Conservation (phyloP, 805 yeast species). For the Myxozyma lipomycoides region DNA sequence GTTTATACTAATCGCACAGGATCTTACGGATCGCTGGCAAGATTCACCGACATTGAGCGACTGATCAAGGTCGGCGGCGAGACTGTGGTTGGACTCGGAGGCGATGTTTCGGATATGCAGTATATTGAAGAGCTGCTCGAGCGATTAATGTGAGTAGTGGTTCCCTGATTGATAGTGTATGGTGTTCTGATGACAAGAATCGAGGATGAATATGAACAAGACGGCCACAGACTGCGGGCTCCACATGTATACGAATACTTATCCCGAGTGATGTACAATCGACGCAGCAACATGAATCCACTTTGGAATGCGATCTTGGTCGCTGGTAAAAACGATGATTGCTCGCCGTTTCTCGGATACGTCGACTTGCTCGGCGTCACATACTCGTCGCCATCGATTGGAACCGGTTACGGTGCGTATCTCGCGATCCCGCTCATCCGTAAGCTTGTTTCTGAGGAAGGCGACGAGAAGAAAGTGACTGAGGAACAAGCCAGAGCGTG, state of each 20-base stretch:
- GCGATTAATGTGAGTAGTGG: slow-evolving; percentile 55
- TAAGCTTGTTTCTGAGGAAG: slow-evolving; percentile 58
- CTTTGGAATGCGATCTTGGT: slow-evolving; percentile 92
- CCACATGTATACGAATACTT: slow-evolving; percentile 83
- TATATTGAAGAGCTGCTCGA: slow-evolving; percentile 69
- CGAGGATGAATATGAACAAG: slow-evolving; percentile 72
- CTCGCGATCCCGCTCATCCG: slow-evolving; percentile 90
- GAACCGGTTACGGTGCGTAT: slow-evolving; percentile 96
- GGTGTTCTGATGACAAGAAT: slow-evolving; percentile 33
- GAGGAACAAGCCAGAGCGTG: slow-evolving; percentile 73
- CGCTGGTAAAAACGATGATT: slow-evolving; percentile 76
- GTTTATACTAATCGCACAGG: slow-evolving; percentile 30
- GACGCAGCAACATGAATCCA: slow-evolving; percentile 93
- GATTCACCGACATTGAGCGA: slow-evolving; percentile 83
- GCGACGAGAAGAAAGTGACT: slow-evolving; percentile 49
- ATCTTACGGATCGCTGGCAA: slow-evolving; percentile 89
- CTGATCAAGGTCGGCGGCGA: slow-evolving; percentile 76
- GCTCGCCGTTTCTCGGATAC: slow-evolving; percentile 70
- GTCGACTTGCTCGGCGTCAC: slow-evolving; percentile 91
- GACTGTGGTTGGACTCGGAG: slow-evolving; percentile 88
- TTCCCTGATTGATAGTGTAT: background rate
- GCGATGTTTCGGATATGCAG: slow-evolving; percentile 93
- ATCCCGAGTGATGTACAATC: slow-evolving; percentile 73
- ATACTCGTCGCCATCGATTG: slow-evolving; percentile 79
- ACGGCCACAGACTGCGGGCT: slow-evolving; percentile 70